Base-by-base conservation (phyloP, 805 yeast species). In the Yamadazyma akitaensis region DNA sequence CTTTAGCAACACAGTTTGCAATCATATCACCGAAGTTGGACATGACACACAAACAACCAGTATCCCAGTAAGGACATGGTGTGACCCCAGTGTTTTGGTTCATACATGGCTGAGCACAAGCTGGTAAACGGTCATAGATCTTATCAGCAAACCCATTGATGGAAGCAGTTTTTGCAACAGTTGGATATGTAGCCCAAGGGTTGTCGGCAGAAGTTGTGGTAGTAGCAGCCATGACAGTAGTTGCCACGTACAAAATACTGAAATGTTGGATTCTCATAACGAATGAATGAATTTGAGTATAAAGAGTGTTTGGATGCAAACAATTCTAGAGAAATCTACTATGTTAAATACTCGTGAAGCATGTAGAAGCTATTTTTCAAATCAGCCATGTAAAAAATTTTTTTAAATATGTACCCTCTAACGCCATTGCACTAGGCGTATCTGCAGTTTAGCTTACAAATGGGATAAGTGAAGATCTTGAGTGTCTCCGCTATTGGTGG, bases 141-240 rank as follows among this genome's bases (percentile, higher is more conserved):
- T 68, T 68, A 56, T 75, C 80, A 25, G 79, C 78, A 46, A 75
- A 74, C 1, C 80, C 80, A 50, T 75, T 75, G 47, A 72, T 63
- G 35, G 69, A 54, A 26, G 78, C 79, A 25, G 78, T 72, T 50
- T 70, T 58, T 14, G 77, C 70, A 26, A 75, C 77, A 7, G 56
- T 47, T 16, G 80, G 80, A 52, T 70, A 75, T 6, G 78, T 72
- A 42, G 61, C 66, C 62, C 65, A 73, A 47, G 56, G 48, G 37
- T 55, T 37, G 9, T 37, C 26, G 13, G 41, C 10, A 18, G 43
- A 18, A 12, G 44, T 37, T 10, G 40, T 33, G 13, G 41, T n/a
- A 18, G 43, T 26, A 12, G 44, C 42, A 19, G 48, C 25, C 33
- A 30, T 40, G 31, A 19, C 43, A 21, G 24, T 21, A 21, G 24